Conservation (phyloP, 2,329 filamentous ascomycete species). For the Hypocreales sp. region DNA sequence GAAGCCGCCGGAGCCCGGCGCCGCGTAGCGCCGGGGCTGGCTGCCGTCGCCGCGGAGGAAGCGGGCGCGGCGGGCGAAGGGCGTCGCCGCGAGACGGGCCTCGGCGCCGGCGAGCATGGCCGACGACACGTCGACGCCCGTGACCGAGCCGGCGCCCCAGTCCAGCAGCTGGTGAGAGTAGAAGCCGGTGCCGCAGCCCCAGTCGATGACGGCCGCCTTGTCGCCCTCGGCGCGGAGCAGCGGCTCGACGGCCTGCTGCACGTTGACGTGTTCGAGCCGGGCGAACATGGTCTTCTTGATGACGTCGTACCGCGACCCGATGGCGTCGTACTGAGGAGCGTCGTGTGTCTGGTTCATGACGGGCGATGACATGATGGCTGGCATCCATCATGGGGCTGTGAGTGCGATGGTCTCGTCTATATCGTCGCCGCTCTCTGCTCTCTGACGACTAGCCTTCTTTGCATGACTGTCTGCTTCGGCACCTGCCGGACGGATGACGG, state of each 20-base stretch:
- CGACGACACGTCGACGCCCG: conserved; percentile 1
- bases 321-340: too few species aligned
- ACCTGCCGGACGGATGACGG: too few species aligned
- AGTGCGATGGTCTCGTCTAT: too few species aligned
- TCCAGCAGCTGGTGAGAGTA: conserved; percentile 1
- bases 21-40: background rate
- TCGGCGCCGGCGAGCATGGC: background rate
- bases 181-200: conserved; percentile 3
- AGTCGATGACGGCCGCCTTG: background rate
- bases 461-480: too few species aligned
- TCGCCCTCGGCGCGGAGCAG: background rate
- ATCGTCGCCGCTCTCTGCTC: too few species aligned
- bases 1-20: background rate
- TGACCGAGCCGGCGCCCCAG: conserved; percentile 2
- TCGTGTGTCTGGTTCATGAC: too few species aligned
- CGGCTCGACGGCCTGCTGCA: background rate
- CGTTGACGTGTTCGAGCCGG: background rate
- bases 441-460: too few species aligned
- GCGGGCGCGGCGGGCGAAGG: background rate
- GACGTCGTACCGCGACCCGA: background rate
- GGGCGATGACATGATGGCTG: too few species aligned
- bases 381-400: too few species aligned
- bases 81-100: background rate
- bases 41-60: background rate
- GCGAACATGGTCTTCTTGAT: background rate